phyloP scores from a whole-genome alignment of 495 filamentous ascomycete species.

The Hyaloscypha variabilis region DNA sequence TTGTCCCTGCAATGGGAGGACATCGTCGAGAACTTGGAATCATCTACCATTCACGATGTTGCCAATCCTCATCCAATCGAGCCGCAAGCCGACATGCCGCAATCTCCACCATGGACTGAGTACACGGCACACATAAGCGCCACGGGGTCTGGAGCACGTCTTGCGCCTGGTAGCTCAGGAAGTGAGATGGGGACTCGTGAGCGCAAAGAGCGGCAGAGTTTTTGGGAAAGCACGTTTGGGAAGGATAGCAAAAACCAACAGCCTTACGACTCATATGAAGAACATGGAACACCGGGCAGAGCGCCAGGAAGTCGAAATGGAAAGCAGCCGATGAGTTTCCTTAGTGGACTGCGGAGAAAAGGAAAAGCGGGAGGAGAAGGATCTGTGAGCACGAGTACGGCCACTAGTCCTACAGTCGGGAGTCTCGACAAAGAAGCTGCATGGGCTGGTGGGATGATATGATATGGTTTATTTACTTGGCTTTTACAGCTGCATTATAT shows the following conservation, averaged over 20 bases:
- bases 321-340: constrained; percentile 46
- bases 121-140: constrained; percentile 17
- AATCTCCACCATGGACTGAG: constrained; percentile 25
- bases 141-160: not conserved
- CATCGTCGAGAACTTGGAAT: constrained; percentile 24
- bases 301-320: constrained; percentile 30
- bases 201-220: constrained; percentile 28
- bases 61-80: constrained; percentile 7
- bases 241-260: constrained; percentile 28
- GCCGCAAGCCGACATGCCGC: constrained; percentile 8
- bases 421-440: constrained; percentile 7
- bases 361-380: constrained; percentile 33
- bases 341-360: constrained; percentile 49
- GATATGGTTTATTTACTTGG: not conserved
- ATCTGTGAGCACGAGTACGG: constrained; percentile 11
- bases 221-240: constrained; percentile 32
- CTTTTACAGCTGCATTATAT: not conserved
- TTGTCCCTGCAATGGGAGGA: constrained; percentile 29
- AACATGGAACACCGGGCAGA: constrained; percentile 22
- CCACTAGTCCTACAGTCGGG: constrained; percentile 3
- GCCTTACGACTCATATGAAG: constrained; percentile 19
- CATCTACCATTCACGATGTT: constrained; percentile 22
- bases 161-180: constrained; percentile 24
- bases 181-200: constrained; percentile 24
- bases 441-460: constrained; percentile 15